These are phyloP conservation scores for Amylocarpus encephaloides DNA, from an alignment of 2,329 filamentous ascomycete species.

Conservation along the genomic window DNA sequence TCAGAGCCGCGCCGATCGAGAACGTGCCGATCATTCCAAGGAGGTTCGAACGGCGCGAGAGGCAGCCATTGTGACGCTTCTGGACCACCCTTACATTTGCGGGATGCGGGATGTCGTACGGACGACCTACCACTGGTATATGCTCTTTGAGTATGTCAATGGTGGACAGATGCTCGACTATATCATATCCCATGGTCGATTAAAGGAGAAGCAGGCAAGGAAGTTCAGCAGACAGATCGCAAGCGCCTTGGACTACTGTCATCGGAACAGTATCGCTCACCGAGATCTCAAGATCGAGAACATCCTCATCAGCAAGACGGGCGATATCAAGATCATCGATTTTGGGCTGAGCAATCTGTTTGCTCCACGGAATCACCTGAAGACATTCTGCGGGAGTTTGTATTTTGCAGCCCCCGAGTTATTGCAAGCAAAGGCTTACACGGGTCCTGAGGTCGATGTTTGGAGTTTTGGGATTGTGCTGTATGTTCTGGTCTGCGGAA, in stretches of 20 bases:
- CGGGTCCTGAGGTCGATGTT: constrained; percentile 91
- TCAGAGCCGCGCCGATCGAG: constrained; percentile 63
- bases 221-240: constrained; percentile 98
- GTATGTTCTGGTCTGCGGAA: constrained; percentile 94
- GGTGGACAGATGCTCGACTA: constrained; percentile 99
- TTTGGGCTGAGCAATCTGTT: constrained; percentile 97
- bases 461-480: constrained; percentile 99
- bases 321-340: constrained; percentile 99
- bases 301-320: constrained; percentile 97
- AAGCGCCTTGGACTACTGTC: constrained; percentile 93
- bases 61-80: constrained; percentile 89
- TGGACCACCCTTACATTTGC: constrained; percentile 94
- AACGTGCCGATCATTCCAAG: constrained; percentile 91
- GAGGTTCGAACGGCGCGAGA: constrained; percentile 92
- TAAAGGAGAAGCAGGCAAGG: constrained; percentile 96
- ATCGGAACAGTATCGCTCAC: constrained; percentile 96
- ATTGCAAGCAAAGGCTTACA: constrained; percentile 88
- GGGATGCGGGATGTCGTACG: constrained; percentile 91
- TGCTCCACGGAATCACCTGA: constrained; percentile 74
- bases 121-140: constrained; percentile 99
- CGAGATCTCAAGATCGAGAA: constrained; percentile 98
- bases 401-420: constrained; percentile 97
- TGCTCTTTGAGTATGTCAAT: constrained; percentile 99
- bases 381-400: constrained; percentile 95
- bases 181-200: constrained; percentile 93